Percentiles rank a stretch among this genome's conserved stretches.
Conservation (phyloP, 495 filamentous ascomycete species). For the Thozetella sp. region DNA sequence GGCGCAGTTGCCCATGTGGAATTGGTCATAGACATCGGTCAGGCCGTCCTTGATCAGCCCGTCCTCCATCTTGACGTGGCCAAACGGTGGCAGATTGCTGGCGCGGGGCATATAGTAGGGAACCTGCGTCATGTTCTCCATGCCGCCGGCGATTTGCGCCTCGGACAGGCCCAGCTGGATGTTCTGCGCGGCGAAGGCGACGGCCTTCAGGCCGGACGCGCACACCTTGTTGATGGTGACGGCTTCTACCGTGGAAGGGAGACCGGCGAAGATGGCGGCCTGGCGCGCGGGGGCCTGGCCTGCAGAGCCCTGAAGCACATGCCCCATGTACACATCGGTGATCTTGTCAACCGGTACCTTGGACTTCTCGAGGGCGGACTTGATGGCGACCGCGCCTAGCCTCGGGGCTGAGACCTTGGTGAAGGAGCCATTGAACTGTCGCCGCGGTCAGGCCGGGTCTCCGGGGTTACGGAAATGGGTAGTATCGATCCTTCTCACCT, state of each 20-base stretch:
- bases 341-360: conserved; percentile 75
- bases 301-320: conserved; percentile 82
- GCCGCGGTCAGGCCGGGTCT: background rate
- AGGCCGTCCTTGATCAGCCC: conserved; percentile 94
- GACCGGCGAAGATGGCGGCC: conserved; percentile 84
- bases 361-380: conserved; percentile 82
- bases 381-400: conserved; percentile 87
- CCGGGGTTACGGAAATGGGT: background rate
- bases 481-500: conserved; percentile 50
- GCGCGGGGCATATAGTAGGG: conserved; percentile 87
- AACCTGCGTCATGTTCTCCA: conserved; percentile 96
- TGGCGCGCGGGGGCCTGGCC: conserved; percentile 94
- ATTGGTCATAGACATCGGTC: conserved; percentile 94
- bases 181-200: conserved; percentile 86
- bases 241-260: conserved; percentile 76
- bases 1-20: conserved; percentile 98
- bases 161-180: conserved; percentile 89
- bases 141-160: conserved; percentile 88
- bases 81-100: conserved; percentile 77
- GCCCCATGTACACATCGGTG: conserved; percentile 94
- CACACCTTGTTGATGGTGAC: conserved; percentile 98
- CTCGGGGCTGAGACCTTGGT: conserved; percentile 78
- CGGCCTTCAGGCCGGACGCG: conserved; percentile 90
- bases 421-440: conserved; percentile 90
- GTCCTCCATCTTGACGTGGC: conserved; percentile 83